Evolutionary conservation across 73 alveolate genomes (phyloP).

Genomic region (Tetrahymena thermophila): DNA sequence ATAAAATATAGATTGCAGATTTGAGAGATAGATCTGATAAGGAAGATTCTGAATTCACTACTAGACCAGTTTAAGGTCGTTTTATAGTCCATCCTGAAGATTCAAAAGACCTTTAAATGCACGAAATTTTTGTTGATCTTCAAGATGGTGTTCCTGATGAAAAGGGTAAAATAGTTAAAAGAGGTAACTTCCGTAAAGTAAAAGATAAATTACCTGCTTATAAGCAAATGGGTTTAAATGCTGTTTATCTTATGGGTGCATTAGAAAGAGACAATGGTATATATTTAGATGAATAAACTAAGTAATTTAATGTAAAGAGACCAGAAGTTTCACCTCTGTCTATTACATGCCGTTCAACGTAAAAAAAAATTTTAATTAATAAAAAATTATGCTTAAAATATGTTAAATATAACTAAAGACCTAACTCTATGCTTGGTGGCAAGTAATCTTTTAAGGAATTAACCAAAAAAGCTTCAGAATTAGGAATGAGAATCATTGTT

Average conservation of each 20-base stretch:
- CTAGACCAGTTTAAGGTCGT: constrained; percentile 85
- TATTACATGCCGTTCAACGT: constrained; percentile 67
- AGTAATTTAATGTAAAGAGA: constrained; percentile 58
- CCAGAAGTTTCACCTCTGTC: constrained; percentile 92
- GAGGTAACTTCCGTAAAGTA: constrained; percentile 85
- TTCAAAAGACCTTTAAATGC: constrained; percentile 71
- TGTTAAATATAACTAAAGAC: constrained; percentile 18
- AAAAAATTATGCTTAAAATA: not conserved
- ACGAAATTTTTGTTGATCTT: constrained; percentile 92
- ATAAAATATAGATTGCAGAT: not conserved
- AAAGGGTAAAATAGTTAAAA: constrained; percentile 61
- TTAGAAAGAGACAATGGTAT: constrained; percentile 91
- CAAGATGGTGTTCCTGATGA: constrained; percentile 79
- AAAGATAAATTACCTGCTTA: constrained; percentile 64
- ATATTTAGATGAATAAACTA: constrained; percentile 12
- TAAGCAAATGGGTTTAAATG: constrained; percentile 67
- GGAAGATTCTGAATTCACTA: constrained; percentile 9
- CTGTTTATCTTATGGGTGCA: constrained; percentile 92
- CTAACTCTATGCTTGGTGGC: constrained; percentile 93
- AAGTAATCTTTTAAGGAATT: constrained; percentile 68
- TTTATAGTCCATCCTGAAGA: constrained; percentile 87
- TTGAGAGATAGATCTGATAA: not conserved
- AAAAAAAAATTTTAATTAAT: not conserved
- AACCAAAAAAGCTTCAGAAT: constrained; percentile 69
- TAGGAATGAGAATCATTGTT: constrained; percentile 79